Conservation (phyloP, 352 stramenopile genomes). For the Halophytophthora batemanensis region DNA sequence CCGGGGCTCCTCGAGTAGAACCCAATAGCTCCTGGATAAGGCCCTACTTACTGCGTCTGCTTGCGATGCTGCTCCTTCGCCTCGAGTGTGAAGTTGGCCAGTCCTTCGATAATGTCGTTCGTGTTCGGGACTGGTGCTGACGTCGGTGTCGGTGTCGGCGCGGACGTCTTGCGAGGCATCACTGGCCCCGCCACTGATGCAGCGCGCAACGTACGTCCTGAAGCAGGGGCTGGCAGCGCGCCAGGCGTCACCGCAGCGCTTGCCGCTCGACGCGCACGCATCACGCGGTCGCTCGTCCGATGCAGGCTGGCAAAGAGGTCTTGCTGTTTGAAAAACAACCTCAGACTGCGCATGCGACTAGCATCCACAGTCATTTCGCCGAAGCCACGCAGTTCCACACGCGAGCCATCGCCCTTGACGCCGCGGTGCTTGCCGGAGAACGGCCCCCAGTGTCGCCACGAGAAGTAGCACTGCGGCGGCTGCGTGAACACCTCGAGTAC, state of each 20-base stretch:
- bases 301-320: slow-evolving; percentile 54
- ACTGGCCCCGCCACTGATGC: slow-evolving; percentile 16
- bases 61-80: slow-evolving; percentile 28
- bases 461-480: slow-evolving; percentile 71
- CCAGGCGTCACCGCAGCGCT: slow-evolving; percentile 7
- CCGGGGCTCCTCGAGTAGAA: too few species aligned
- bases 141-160: slow-evolving; percentile 8
- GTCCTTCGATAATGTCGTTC: slow-evolving; percentile 43
- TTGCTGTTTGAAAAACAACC: slow-evolving; percentile 66
- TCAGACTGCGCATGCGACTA: slow-evolving; percentile 43
- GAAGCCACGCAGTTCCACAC: slow-evolving; percentile 67
- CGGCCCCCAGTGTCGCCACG: slow-evolving; percentile 75
- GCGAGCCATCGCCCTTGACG: slow-evolving; percentile 52
- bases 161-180: slow-evolving; percentile 17
- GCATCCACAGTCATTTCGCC: slow-evolving; percentile 64
- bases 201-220: slow-evolving; percentile 10
- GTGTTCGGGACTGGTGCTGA: slow-evolving; percentile 16
- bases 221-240: slow-evolving; percentile 7
- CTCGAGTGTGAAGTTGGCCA: slow-evolving; percentile 44
- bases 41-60: slow-evolving; percentile 21
- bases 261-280: slow-evolving; percentile 18
- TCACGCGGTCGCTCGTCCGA: slow-evolving; percentile 20
- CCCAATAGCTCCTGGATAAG: too few species aligned
- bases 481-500: slow-evolving; percentile 78
- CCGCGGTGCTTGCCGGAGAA: slow-evolving; percentile 70